Percentiles rank a stretch among this genome's conserved stretches.
Evolutionary conservation across 306 rosid species (phyloP).

Genomic region (Medicago ruthenica): DNA sequence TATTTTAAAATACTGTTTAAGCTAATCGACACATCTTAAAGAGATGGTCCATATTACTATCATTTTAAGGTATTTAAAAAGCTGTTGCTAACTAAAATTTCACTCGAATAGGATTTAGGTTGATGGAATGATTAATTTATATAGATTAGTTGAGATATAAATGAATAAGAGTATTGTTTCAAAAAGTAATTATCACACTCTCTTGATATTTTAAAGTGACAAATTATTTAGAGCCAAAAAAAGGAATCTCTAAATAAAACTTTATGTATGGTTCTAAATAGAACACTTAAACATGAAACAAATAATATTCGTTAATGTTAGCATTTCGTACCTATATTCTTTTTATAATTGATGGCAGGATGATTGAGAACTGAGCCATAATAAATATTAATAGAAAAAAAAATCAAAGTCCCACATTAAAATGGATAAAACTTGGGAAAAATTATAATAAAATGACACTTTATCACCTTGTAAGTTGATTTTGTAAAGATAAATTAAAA

Average conservation of each 20-base stretch:
- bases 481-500: too few species aligned
- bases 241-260: too few species aligned
- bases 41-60: too few species aligned
- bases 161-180: not conserved
- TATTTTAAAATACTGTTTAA: too few species aligned
- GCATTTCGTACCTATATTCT: too few species aligned
- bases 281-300: too few species aligned
- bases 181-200: not conserved
- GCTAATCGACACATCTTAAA: not conserved
- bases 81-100: not conserved
- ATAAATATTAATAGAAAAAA: too few species aligned
- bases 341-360: too few species aligned
- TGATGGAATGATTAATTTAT: not conserved
- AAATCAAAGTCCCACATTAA: not conserved
- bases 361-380: too few species aligned
- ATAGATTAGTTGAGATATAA: not conserved
- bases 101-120: not conserved
- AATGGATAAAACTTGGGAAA: not conserved
- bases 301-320: too few species aligned
- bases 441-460: not conserved
- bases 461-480: not conserved
- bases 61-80: not conserved
- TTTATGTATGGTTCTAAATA: too few species aligned
- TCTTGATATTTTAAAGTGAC: too few species aligned
- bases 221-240: not conserved